Percentiles rank a stretch among this genome's conserved stretches.
Evolutionary conservation across 2,329 filamentous ascomycete species (phyloP).

Genomic region (Coniochaeta ligniaria): DNA sequence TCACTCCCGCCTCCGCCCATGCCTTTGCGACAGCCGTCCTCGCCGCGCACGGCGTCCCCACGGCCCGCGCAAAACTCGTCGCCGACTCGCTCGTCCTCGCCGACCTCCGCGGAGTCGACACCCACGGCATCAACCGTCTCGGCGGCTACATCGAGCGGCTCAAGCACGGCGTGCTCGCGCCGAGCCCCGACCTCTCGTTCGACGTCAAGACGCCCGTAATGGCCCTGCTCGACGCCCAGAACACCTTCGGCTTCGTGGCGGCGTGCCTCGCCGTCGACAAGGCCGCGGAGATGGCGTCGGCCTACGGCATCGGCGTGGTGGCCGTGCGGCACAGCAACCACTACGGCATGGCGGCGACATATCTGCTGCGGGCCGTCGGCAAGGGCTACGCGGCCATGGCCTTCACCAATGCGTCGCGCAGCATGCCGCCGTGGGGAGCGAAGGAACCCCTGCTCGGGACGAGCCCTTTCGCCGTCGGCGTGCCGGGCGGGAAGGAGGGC

Average conservation of each 20-base stretch:
- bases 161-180: slow-evolving; percentile 59
- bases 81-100: slow-evolving; percentile 65
- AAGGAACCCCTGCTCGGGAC: slow-evolving; percentile 64
- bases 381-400: slow-evolving; percentile 63
- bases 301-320: slow-evolving; percentile 68
- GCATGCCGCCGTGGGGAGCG: slow-evolving; percentile 64
- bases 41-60: slow-evolving; percentile 51
- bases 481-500: slow-evolving; percentile 50
- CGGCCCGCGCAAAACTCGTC: slow-evolving; percentile 51
- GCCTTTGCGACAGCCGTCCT: slow-evolving; percentile 48
- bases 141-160: slow-evolving; percentile 71
- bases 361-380: slow-evolving; percentile 70
- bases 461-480: slow-evolving; percentile 68
- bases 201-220: slow-evolving; percentile 44
- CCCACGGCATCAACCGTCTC: slow-evolving; percentile 71
- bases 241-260: slow-evolving; percentile 70
- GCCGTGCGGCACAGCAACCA: slow-evolving; percentile 72
- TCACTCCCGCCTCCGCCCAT: slow-evolving; percentile 14
- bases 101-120: slow-evolving; percentile 72
- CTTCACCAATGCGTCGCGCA: slow-evolving; percentile 66
- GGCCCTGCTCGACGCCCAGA: slow-evolving; percentile 48
- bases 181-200: slow-evolving; percentile 51
- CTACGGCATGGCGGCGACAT: slow-evolving; percentile 77
- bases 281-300: slow-evolving; percentile 58
- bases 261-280: slow-evolving; percentile 57